phyloP scores from a whole-genome alignment of 1,139 yeast genomes.

The Scheffersomyces titani region DNA sequence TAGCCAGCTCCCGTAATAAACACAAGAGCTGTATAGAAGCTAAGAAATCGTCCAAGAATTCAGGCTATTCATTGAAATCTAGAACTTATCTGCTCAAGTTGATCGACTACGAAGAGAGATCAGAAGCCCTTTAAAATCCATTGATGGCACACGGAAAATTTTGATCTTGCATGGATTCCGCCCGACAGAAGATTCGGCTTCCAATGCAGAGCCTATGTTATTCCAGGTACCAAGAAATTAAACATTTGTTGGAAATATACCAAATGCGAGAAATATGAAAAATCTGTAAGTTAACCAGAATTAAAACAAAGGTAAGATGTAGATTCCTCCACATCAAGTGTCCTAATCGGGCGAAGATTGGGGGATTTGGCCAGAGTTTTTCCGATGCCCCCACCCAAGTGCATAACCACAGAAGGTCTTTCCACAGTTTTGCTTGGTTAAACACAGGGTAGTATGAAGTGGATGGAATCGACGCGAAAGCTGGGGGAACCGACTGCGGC shows the following conservation, averaged over 20 bases:
- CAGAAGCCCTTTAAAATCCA: neutral
- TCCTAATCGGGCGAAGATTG: neutral
- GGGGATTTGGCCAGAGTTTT: neutral
- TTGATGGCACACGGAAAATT: neutral
- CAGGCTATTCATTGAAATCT: neutral
- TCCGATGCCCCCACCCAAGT: neutral
- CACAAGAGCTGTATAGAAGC: neutral
- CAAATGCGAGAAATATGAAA: neutral
- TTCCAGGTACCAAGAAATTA: neutral
- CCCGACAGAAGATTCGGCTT: neutral
- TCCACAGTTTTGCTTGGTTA: neutral
- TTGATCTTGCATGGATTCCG: neutral
- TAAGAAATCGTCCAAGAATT: neutral
- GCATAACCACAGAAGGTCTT: neutral
- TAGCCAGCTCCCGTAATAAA: slow-evolving; percentile 1
- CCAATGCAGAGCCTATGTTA: neutral
- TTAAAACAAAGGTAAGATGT: neutral
- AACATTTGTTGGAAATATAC: neutral
- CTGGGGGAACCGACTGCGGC: neutral
- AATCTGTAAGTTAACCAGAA: neutral
- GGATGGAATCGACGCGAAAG: neutral
- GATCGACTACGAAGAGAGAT: neutral
- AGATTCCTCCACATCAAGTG: neutral
- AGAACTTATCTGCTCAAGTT: neutral
- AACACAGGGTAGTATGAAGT: neutral